These are phyloP conservation scores for Benincasa hispida DNA, from an alignment of 306 rosid genomes.

Conservation along the genomic window DNA sequence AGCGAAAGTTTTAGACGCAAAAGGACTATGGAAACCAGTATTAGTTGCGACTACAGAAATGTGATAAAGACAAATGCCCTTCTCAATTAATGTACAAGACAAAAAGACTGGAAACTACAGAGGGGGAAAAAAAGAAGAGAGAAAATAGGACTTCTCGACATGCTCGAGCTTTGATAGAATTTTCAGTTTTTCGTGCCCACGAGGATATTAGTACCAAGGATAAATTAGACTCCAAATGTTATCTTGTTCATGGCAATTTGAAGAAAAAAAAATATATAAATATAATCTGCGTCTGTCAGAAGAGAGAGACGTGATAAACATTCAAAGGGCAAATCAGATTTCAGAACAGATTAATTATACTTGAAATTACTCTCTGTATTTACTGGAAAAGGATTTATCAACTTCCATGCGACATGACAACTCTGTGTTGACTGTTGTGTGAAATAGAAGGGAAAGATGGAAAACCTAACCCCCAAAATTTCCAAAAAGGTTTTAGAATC, in stretches of 20 bases:
- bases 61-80: conserved; percentile 1
- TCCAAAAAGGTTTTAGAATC: background rate
- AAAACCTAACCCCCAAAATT: background rate
- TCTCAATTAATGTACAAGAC: background rate
- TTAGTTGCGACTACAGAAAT: background rate
- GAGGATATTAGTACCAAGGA: background rate
- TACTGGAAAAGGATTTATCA: background rate
- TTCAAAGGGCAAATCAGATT: background rate
- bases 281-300: background rate
- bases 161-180: conserved; percentile 5
- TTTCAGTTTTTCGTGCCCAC: background rate
- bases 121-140: background rate
- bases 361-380: background rate
- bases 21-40: background rate
- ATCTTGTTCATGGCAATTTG: background rate
- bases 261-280: background rate
- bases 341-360: background rate
- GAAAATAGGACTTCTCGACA: background rate
- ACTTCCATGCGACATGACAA: background rate
- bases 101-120: background rate
- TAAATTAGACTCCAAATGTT: background rate
- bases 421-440: background rate
- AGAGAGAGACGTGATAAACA: background rate
- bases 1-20: background rate
- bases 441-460: background rate